These are phyloP conservation scores for Pythium plurisporium DNA, from an alignment of 352 stramenopile genomes.

Conservation along the genomic window DNA sequence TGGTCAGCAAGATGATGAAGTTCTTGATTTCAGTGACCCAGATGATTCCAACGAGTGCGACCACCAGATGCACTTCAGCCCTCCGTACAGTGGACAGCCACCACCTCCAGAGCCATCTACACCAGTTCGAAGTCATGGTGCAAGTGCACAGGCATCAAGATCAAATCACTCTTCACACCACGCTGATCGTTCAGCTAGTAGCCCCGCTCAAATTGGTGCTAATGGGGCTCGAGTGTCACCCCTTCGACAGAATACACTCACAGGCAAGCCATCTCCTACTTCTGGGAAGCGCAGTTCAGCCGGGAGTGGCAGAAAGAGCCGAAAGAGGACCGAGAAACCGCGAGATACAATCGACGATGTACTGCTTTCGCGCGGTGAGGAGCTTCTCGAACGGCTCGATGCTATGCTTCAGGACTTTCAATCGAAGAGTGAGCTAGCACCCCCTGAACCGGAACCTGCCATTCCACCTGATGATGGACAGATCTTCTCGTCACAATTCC, in stretches of 20 bases:
- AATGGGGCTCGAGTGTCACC: not conserved
- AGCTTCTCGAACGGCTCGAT: slow-evolving; percentile 30
- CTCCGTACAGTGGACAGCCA: slow-evolving; percentile 30
- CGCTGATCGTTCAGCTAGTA: not conserved
- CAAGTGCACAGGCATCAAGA: too few species aligned
- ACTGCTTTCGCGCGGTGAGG: slow-evolving; percentile 29
- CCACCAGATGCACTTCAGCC: slow-evolving; percentile 53
- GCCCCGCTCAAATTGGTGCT: not conserved
- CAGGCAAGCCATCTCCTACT: slow-evolving; percentile 17
- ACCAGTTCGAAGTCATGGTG: not conserved
- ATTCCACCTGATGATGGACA: not conserved
- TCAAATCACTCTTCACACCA: not conserved
- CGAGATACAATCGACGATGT: slow-evolving; percentile 17
- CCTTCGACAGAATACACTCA: slow-evolving; percentile 16
- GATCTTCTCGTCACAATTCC: slow-evolving; percentile 15
- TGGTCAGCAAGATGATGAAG: slow-evolving; percentile 13
- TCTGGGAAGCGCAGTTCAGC: slow-evolving; percentile 5
- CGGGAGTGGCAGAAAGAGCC: slow-evolving; percentile 9
- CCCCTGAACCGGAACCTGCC: slow-evolving; percentile 22
- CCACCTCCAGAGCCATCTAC: not conserved
- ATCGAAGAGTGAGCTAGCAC: too few species aligned
- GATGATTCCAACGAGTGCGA: slow-evolving; percentile 10
- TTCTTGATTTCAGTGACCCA: slow-evolving; percentile 27
- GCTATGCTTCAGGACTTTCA: slow-evolving; percentile 33
- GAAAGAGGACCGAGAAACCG: slow-evolving; percentile 9